phyloP scores from a whole-genome alignment of 106 monocot species.

The Xerophyta viscosa region DNA sequence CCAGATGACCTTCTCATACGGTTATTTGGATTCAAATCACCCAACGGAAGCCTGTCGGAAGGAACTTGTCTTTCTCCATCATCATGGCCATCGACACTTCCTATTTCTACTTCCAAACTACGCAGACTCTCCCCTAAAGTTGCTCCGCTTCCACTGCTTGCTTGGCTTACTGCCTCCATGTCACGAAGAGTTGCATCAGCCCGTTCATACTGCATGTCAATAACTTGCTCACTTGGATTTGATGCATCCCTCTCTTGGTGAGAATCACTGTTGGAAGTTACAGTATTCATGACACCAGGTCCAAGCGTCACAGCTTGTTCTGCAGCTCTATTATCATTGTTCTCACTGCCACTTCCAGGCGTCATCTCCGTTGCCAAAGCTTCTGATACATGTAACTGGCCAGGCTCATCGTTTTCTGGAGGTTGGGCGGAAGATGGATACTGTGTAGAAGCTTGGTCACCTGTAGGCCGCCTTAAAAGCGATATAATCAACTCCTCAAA shows the following conservation, averaged over 20 bases:
- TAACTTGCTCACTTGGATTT: slow-evolving; percentile 50
- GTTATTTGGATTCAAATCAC: slow-evolving; percentile 44
- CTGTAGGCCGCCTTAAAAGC: slow-evolving; percentile 59
- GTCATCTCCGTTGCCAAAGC: slow-evolving; percentile 25
- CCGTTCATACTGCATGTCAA: slow-evolving; percentile 87
- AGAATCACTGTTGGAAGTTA: slow-evolving; percentile 16
- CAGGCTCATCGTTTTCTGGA: slow-evolving; percentile 36
- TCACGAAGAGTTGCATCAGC: slow-evolving; percentile 68
- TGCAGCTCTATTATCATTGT: slow-evolving; percentile 34
- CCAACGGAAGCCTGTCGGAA: slow-evolving; percentile 24
- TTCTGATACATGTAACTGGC: slow-evolving; percentile 35
- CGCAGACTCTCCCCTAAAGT: slow-evolving; percentile 89
- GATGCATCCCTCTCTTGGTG: slow-evolving; percentile 36
- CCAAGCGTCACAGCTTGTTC: slow-evolving; percentile 26
- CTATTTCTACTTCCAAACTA: slow-evolving; percentile 97
- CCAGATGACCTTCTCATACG: slow-evolving; percentile 50
- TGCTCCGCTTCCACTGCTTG: slow-evolving; percentile 93
- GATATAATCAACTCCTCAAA: slow-evolving; percentile 89
- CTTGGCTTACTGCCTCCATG: slow-evolving; percentile 91
- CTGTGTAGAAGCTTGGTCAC: slow-evolving; percentile 52
- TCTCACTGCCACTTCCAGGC: slow-evolving; percentile 16
- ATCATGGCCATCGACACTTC: slow-evolving; percentile 97
- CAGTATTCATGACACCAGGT: slow-evolving; percentile 14
- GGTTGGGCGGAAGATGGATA: slow-evolving; percentile 18
- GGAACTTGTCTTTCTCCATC: slow-evolving; percentile 70